Evolutionary conservation across 345 rosid species (phyloP).

Genomic region (Theobroma cacao): DNA sequence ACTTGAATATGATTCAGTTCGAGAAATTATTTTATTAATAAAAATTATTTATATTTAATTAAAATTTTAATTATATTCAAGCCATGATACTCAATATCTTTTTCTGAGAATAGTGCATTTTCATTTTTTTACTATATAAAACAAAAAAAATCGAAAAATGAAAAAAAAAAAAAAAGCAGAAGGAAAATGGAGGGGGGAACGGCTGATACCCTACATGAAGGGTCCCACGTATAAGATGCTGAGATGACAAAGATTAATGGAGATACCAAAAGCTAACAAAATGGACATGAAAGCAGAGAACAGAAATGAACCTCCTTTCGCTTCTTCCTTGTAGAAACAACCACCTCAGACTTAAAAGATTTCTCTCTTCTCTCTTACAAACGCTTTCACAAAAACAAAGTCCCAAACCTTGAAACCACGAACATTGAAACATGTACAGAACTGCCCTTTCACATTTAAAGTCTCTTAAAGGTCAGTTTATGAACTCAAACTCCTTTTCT

Average conservation of each 20-base stretch:
- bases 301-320: neutral
- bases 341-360: neutral
- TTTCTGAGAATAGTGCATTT: no score
- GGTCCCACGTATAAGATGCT: neutral
- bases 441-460: constrained; percentile 51
- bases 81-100: no score
- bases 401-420: neutral
- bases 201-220: no score
- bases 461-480: constrained; percentile 49
- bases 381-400: neutral
- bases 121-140: no score
- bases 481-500: neutral
- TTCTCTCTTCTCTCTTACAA: neutral
- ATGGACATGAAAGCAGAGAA: neutral
- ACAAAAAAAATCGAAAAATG: no score
- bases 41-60: no score
- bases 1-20: no score
- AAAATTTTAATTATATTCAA: no score
- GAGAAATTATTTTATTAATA: no score
- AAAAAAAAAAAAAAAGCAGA: no score
- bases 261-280: neutral
- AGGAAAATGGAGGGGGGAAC: no score
- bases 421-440: constrained; percentile 42
- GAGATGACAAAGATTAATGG: neutral
- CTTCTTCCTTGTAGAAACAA: neutral